Base-by-base conservation (phyloP, 1,284 basidiomycete species). In the Leccinum pachyderme region DNA sequence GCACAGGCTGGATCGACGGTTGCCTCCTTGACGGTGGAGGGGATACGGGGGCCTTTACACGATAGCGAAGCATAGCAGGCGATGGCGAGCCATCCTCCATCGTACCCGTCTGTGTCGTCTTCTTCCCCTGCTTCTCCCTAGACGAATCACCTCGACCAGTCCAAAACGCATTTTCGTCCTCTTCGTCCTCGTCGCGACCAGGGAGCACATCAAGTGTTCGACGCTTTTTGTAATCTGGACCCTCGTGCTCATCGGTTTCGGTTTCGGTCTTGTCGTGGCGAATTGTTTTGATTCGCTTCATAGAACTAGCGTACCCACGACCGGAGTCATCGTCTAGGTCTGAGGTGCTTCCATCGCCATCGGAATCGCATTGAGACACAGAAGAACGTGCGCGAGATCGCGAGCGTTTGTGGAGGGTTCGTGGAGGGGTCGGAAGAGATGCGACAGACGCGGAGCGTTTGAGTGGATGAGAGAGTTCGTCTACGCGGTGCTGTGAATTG, bases 401-500 rank as follows among this genome's bases (percentile, higher is more conserved):
- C 31, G 69, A 59, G 15, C 67, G 70, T 53, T 67, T 75, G 53
- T 66, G 66, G 5, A 52, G 63, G 7, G 72, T 75, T 13, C 71
- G 71, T 0, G 72, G 72, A 31, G 73, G 73, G 0, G 72, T 73
- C 49, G 72, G 72, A 25, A 73, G 73, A 1, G 72, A 75, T 35
- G 65, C 72, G 46, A 70, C 65, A 25, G 73, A 73, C 24, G 68
- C 64, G 11, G 72, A 74, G 8, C 73, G 71, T 59, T 73, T 74
- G 46, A 73, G 59, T 4, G 59, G 51, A 12, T 51, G 61, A 8
- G 66, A 54, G 0, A 41, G 54, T 31, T 57, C 48, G 31, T 56
- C 55, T 29, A 52, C 48, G 35, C 61, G 50, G 51, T 55, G 59
- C 47, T 52, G 25, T 13, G 59, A 28, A 31, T 55, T 45, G 12